Conservation (phyloP, 352 stramenopile species). For the Chrysophaeum taylorii region DNA sequence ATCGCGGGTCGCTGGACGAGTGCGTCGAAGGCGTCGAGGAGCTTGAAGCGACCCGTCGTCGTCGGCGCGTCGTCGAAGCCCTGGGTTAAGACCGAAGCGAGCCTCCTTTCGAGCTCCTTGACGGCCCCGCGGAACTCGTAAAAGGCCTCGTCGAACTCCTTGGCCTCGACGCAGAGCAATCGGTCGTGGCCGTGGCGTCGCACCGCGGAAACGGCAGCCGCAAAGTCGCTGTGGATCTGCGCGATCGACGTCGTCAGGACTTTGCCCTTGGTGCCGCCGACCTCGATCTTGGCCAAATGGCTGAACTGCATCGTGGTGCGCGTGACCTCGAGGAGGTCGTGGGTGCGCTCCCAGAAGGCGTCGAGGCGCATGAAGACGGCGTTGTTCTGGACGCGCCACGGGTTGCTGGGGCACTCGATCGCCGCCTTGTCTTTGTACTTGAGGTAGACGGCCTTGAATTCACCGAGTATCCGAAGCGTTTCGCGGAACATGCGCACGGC, state of each 20-base stretch:
- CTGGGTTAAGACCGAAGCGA: constrained; percentile 74
- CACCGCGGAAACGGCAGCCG: constrained; percentile 52
- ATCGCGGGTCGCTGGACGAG: constrained; percentile 55
- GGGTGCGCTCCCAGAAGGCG: constrained; percentile 73
- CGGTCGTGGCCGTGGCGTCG: constrained; percentile 63
- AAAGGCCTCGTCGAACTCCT: constrained; percentile 76
- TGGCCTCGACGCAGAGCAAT: constrained; percentile 70
- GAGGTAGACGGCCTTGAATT: constrained; percentile 80
- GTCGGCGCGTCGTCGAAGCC: constrained; percentile 80
- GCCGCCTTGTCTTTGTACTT: constrained; percentile 74
- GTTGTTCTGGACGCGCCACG: constrained; percentile 78
- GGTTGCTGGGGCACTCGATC: constrained; percentile 61
- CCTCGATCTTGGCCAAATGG: constrained; percentile 69
- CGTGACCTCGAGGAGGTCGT: constrained; percentile 73
- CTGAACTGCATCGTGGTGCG: constrained; percentile 74
- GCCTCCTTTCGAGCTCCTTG: constrained; percentile 60
- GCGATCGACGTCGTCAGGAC: constrained; percentile 71
- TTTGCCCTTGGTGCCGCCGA: constrained; percentile 80
- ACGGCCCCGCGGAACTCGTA: constrained; percentile 72
- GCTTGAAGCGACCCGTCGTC: constrained; percentile 67
- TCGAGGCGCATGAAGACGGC: constrained; percentile 75
- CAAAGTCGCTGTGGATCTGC: constrained; percentile 72
- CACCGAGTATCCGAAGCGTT: constrained; percentile 62
- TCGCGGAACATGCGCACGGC: constrained; percentile 57
- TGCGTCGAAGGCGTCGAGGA: constrained; percentile 76